phyloP scores from a whole-genome alignment of 2,329 filamentous ascomycete species.

The Talaromyces sp. region DNA sequence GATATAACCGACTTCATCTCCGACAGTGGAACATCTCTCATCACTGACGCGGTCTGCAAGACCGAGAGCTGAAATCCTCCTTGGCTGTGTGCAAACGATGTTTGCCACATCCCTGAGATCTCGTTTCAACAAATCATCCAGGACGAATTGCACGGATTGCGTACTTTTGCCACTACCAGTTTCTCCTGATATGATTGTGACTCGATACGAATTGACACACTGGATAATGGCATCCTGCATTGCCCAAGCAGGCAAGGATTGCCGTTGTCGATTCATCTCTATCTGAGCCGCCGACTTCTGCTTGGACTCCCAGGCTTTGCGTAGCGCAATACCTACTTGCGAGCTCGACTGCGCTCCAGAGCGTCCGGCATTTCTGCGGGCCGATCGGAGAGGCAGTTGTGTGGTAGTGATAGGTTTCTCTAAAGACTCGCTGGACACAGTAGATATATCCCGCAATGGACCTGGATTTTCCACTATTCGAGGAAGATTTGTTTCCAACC shows the following conservation, averaged over 20 bases:
- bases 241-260: constrained; percentile 80
- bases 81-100: constrained; percentile 92
- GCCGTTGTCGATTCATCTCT: constrained; percentile 68
- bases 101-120: constrained; percentile 73
- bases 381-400: constrained; percentile 25
- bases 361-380: constrained; percentile 47
- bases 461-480: constrained; percentile 80
- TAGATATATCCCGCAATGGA: constrained; percentile 74
- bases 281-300: constrained; percentile 62
- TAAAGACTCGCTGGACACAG: constrained; percentile 59
- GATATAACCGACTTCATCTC: constrained; percentile 83
- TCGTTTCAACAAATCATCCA: constrained; percentile 79
- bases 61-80: constrained; percentile 88
- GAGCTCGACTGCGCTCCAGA: constrained; percentile 61
- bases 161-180: constrained; percentile 97
- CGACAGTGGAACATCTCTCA: constrained; percentile 75
- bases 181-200: constrained; percentile 95
- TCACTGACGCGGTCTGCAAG: constrained; percentile 92
- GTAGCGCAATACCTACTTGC: constrained; percentile 53
- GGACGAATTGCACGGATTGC: constrained; percentile 90
- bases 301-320: constrained; percentile 61
- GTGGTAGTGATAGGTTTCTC: constrained; percentile 15
- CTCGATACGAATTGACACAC: constrained; percentile 70
- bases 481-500: constrained; percentile 80
- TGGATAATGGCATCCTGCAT: constrained; percentile 70